Base-by-base conservation (phyloP, 2,329 filamentous ascomycete genomes). In the Penicillium sp. region DNA sequence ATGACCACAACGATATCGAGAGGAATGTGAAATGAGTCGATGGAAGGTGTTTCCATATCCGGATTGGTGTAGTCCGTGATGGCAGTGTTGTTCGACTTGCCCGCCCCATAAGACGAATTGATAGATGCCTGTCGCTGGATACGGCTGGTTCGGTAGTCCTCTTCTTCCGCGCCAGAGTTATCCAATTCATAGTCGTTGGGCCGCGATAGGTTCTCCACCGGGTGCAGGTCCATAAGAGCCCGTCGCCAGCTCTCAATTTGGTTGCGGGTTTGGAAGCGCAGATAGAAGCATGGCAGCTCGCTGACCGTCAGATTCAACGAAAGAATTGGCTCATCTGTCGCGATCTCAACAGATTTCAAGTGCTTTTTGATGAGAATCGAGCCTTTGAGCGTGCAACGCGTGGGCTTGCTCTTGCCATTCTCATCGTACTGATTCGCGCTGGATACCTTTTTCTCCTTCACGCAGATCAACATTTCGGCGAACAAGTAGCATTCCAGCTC, bases 321-420 rank as follows among this genome's bases (percentile, higher is more conserved):
- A 36, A 98, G 72, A 41, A 95, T 74, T 34, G 87, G 82, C 49
- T 93, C 85, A 51, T 95, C 89, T 38, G 67, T 60, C 11, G 70
- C 68, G 11, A 72, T 68, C 43, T 95, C 88, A 12, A 96, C 87
- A 50, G 92, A 85, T 58, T 92, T 93, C 29, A 98, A 74, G 61
- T 98, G 92, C 70, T 94, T 95, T 71, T 94, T 95, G 66, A 98
- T 96, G 45, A 98, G 72, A 51, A 98, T 98, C 0, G 92, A 96
- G 12, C 92, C 92, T 67, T 98, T 98, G 28, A 98, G 72, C 0
- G 89, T 94, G 70, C 84, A 95, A 47, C 85, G 79, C 2, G 80
- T 79, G 7, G 76, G 71, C 61, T 83, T 89, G 39, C 75, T 74
- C 14, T 74, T 75, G 1, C 71, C 59, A 3, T 67, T 66, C 1